A percentile compares a stretch with the other conserved stretches of the same genome.
Evolutionary conservation across 441 rosid genomes (phyloP).

Genomic region (Brassica balearica): DNA sequence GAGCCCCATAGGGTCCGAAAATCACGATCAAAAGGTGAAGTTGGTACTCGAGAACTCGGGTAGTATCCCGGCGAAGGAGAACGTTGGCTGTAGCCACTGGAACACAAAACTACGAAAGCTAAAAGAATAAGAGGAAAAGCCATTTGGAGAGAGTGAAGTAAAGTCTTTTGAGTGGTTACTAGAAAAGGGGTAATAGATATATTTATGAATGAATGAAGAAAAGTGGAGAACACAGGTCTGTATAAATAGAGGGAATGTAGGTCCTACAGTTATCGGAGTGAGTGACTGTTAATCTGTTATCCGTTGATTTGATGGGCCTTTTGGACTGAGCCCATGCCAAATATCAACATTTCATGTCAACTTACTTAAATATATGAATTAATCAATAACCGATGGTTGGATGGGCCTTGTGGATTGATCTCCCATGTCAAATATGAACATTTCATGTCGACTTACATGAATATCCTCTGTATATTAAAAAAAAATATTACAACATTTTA

Average conservation of each 20-base stretch:
- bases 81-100: conserved; percentile 42
- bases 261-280: conserved; percentile 35
- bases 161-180: not conserved
- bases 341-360: conserved; percentile 35
- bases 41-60: conserved; percentile 54
- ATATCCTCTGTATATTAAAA: too few species aligned
- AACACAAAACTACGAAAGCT: conserved; percentile 41
- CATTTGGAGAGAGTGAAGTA: conserved; percentile 38
- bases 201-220: not conserved
- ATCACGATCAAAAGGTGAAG: conserved; percentile 54
- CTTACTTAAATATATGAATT: conserved; percentile 14
- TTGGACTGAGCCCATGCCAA: conserved; percentile 15
- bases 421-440: not conserved
- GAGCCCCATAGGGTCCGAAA: conserved; percentile 70
- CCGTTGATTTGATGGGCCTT: conserved; percentile 36
- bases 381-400: conserved; percentile 7
- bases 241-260: conserved; percentile 33
- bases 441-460: not conserved
- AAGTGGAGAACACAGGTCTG: conserved; percentile 31
- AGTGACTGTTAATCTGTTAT: conserved; percentile 28
- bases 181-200: not conserved
- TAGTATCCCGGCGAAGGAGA: conserved; percentile 73
- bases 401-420: not conserved
- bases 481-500: too few species aligned
- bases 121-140: conserved; percentile 37